phyloP scores from a whole-genome alignment of 768 basidiomycete genomes.

The Mycena indigotica region DNA sequence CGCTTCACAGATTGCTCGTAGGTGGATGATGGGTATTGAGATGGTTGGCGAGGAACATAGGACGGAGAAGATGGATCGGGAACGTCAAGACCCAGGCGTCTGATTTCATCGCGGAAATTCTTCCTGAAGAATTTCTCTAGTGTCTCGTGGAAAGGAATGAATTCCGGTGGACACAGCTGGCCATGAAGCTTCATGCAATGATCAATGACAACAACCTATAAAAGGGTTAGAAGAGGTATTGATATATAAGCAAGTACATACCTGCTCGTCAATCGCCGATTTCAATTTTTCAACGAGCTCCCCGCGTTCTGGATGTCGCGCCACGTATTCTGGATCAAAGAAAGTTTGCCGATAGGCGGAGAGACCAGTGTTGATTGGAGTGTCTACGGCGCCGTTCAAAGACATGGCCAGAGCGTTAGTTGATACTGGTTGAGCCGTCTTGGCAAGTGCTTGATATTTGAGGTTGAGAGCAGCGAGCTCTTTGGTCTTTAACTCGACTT shows the following conservation, averaged over 20 bases:
- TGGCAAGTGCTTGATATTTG: slow-evolving; percentile 77
- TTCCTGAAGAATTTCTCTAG: slow-evolving; percentile 83
- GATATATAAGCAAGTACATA: slow-evolving; percentile 29
- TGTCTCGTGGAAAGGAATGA: slow-evolving; percentile 90
- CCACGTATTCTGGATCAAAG: slow-evolving; percentile 69
- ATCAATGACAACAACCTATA: slow-evolving; percentile 77
- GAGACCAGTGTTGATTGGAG: slow-evolving; percentile 75
- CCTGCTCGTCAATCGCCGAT: slow-evolving; percentile 80
- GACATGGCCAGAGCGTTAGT: slow-evolving; percentile 86
- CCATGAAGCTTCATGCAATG: slow-evolving; percentile 84
- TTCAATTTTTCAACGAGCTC: slow-evolving; percentile 75
- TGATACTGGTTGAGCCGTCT: slow-evolving; percentile 69
- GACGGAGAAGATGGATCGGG: slow-evolving; percentile 50
- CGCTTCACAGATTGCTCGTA: slow-evolving; percentile 53
- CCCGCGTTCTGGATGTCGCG: slow-evolving; percentile 67
- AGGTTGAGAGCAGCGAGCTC: slow-evolving; percentile 70
- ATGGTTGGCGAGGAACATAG: slow-evolving; percentile 38
- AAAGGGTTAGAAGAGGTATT: slow-evolving; percentile 2
- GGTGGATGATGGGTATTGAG: slow-evolving; percentile 49
- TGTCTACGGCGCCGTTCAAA: slow-evolving; percentile 85
- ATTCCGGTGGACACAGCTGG: slow-evolving; percentile 80
- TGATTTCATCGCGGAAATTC: slow-evolving; percentile 83
- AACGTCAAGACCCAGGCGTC: slow-evolving; percentile 62
- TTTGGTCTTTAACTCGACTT: slow-evolving; percentile 78
- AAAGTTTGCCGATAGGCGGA: slow-evolving; percentile 77